Conservation (phyloP, 352 stramenopile genomes). For the Pythium vanterpoolii region DNA sequence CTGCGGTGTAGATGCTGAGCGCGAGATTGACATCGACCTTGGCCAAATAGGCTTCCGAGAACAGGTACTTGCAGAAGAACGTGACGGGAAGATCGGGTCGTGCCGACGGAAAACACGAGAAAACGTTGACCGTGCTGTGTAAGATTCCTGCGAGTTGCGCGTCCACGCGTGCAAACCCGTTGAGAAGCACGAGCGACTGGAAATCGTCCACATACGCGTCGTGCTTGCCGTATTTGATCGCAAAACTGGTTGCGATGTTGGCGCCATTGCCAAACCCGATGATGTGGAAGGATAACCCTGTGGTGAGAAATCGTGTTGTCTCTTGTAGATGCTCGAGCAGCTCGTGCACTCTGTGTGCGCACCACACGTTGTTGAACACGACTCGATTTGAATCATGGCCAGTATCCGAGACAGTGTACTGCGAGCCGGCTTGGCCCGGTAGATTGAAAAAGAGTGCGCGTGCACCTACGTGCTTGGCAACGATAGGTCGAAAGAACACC, state of each 20-base stretch:
- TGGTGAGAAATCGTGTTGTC: constrained; percentile 63
- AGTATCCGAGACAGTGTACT: constrained; percentile 32
- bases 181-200: constrained; percentile 48
- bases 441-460: constrained; percentile 91
- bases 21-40: constrained; percentile 86
- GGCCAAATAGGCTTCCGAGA: constrained; percentile 86
- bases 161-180: constrained; percentile 43
- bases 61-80: constrained; percentile 91
- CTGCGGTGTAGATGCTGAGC: constrained; percentile 91
- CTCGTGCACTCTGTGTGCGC: constrained; percentile 78
- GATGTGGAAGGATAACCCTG: constrained; percentile 76
- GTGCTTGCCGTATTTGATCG: constrained; percentile 39
- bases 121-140: constrained; percentile 81
- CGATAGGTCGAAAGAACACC: constrained; percentile 84
- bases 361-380: constrained; percentile 86
- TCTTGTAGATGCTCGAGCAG: constrained; percentile 78
- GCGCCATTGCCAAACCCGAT: constrained; percentile 89
- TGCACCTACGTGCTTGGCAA: constrained; percentile 73
- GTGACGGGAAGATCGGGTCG: constrained; percentile 84
- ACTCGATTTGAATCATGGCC: constrained; percentile 1
- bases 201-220: constrained; percentile 42
- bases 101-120: constrained; percentile 71
- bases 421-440: constrained; percentile 82
- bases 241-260: constrained; percentile 77
- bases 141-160: constrained; percentile 71